Evolutionary conservation across 2,329 filamentous ascomycete genomes (phyloP), one percentile per base, ranked within the genome.

Genomic region (Daldinia sp.): DNA sequence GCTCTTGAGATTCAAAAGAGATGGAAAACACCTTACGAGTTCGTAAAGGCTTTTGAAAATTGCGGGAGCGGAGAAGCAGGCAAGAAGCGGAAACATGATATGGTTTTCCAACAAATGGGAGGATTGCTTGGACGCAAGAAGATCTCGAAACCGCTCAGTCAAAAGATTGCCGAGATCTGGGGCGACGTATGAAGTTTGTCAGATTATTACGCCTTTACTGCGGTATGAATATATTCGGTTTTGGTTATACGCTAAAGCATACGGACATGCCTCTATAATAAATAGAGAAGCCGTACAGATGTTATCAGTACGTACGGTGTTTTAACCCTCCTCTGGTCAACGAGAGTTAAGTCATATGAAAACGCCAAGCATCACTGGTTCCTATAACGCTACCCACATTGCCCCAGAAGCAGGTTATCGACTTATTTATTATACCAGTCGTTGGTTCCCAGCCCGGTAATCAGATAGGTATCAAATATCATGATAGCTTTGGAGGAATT

Each of bases 1-100:
- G 93, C 93, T 0, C 79, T 94, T 4, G 92, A 93, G 79, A 93
- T 96, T 12, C 92, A 95, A 76, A 89, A 88, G 72, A 81, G 85
- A n/a, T 96, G 92, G 91, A 88, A 85, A 71, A 95, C 92, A 1
- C 93, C 93, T 0, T 83, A 87, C 65, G 88, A 88, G 0, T 88
- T 96, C 57, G 82, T 93, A n/a, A 87, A 90, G 74, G 92, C 91
- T 0, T 94, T 88, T 74, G 86, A 89, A 72, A 79, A 78, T 0
- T 87, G 88, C 56, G 86, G 84, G 1, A 28, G 76, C 0, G 83
- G 82, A 4, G 83, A 85, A 55, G 81, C 81, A 15, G 84, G 84
- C 0, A 83, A 81, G 56, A 90, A 88, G 74, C 85, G 85, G 55
- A 88, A 88, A 74, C 83, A 85, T 50, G 86, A 87, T 35, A 80